phyloP scores from a whole-genome alignment of 495 filamentous ascomycete genomes.

The Viridothelium virens region DNA sequence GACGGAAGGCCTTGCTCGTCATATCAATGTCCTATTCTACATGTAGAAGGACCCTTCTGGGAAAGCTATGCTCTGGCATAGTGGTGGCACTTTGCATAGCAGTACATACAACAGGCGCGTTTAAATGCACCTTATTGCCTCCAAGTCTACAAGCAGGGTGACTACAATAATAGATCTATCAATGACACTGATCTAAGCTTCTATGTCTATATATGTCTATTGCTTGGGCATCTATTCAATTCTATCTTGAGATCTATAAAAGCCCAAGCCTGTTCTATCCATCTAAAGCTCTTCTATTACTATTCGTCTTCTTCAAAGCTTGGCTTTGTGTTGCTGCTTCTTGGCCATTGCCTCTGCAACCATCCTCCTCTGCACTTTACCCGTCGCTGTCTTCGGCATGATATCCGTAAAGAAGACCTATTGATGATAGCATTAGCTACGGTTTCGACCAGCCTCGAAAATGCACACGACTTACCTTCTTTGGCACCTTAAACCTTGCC shows the following conservation, averaged over 20 bases:
- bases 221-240: background rate
- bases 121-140: too few species aligned
- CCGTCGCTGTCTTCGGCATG: constrained; percentile 87
- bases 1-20: background rate
- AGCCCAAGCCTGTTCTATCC: background rate
- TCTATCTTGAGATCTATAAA: background rate
- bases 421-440: background rate
- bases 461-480: constrained; percentile 49
- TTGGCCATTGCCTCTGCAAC: constrained; percentile 73
- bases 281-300: background rate
- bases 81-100: background rate
- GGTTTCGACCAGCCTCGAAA: background rate
- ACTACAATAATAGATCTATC: background rate
- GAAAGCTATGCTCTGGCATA: background rate
- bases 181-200: background rate
- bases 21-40: background rate
- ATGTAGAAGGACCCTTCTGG: background rate
- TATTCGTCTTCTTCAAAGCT: constrained; percentile 29
- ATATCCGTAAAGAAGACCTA: constrained; percentile 68
- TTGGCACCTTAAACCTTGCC: constrained; percentile 79
- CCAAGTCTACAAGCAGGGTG: background rate
- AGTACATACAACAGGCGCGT: too few species aligned
- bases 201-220: background rate
- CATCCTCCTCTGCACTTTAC: constrained; percentile 73
- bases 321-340: constrained; percentile 37